Evolutionary conservation across 2,329 filamentous ascomycete species (phyloP), one percentile per base, ranked within the genome.

Genomic region (Canariomyces notabilis): DNA sequence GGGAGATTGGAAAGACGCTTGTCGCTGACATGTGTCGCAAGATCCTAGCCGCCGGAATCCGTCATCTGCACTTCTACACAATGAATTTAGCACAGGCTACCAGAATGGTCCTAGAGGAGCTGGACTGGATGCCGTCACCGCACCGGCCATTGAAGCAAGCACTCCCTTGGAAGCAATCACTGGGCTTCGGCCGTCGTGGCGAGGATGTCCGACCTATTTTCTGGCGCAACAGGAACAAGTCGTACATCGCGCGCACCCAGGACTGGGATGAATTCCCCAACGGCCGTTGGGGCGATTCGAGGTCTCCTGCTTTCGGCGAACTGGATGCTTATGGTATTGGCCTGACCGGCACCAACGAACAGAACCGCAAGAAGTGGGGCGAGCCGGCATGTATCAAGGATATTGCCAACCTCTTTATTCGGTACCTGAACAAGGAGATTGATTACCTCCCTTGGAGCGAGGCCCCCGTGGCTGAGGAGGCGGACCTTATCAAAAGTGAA

Each of bases 201-300:
- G 93, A 98, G 70, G 95, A 96, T 61, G 93, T 98, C 35, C 87
- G 93, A 43, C 93, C 93, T 26, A 95, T 98, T 57, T 98, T 98
- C 77, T 98, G 93, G 93, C 84, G 91, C 59, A 96, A 97, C 70
- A 82, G 93, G 48, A 93, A 95, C 69, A 89, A 93, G 63, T 95
- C 90, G 4, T 98, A 98, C 60, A 83, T 98, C 45, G 83, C 89
- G 46, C 88, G 93, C 45, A 98, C 93, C 1, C 90, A 96, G 64
- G 91, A 96, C 58, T 98, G 93, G 93, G 93, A 98, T 60, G 93
- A 98, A 66, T 98, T 96, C 60, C 93, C 93, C 46, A 98, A 98
- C 73, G 93, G 93, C 37, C 86, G 93, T 67, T 98, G 93, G 93
- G 94, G 93, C 68, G 93, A 98, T 67, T 91, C 90, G 42, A 81